Percentiles rank a stretch among this genome's conserved stretches.
Evolutionary conservation across 106 monocot genomes (phyloP).

Genomic region (Allium sativum): DNA sequence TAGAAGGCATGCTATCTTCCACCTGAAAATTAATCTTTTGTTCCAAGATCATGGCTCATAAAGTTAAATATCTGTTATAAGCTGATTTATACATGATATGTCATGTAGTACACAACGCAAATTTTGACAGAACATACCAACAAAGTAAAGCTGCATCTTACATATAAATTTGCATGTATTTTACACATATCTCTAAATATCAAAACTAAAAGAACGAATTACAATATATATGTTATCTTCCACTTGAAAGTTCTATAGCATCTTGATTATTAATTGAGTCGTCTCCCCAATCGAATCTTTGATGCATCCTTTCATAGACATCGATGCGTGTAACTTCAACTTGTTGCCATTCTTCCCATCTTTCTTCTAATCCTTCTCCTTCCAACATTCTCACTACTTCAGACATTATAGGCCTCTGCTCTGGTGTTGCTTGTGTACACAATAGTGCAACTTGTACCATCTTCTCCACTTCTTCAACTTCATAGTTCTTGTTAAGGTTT

Average conservation of each 20-base stretch:
- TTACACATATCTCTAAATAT: too few relatives aligned
- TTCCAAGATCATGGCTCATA: too few relatives aligned
- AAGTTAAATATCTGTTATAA: too few relatives aligned
- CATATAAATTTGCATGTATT: too few relatives aligned
- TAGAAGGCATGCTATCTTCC: too few relatives aligned
- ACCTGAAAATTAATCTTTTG: too few relatives aligned
- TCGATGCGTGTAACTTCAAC: slow-evolving; percentile 41
- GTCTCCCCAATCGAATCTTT: slow-evolving; percentile 57
- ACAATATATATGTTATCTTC: slow-evolving; percentile 16
- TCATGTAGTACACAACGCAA: too few relatives aligned
- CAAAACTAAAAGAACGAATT: too few relatives aligned
- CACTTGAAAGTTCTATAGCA: slow-evolving; percentile 59
- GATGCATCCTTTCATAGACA: slow-evolving; percentile 46
- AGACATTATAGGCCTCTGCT: slow-evolving; percentile 68
- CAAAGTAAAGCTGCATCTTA: too few relatives aligned
- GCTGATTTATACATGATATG: too few relatives aligned
- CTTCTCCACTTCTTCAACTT: slow-evolving; percentile 46
- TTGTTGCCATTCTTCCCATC: slow-evolving; percentile 77
- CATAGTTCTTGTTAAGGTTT: slow-evolving; percentile 37
- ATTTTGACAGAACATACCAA: too few relatives aligned
- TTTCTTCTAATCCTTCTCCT: slow-evolving; percentile 57
- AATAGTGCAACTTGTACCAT: slow-evolving; percentile 67
- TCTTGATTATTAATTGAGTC: slow-evolving; percentile 45
- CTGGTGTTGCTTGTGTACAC: slow-evolving; percentile 55
- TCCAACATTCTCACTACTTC: slow-evolving; percentile 74